Base-by-base conservation (phyloP, 352 stramenopile species). In the Plasmopara viticola region DNA sequence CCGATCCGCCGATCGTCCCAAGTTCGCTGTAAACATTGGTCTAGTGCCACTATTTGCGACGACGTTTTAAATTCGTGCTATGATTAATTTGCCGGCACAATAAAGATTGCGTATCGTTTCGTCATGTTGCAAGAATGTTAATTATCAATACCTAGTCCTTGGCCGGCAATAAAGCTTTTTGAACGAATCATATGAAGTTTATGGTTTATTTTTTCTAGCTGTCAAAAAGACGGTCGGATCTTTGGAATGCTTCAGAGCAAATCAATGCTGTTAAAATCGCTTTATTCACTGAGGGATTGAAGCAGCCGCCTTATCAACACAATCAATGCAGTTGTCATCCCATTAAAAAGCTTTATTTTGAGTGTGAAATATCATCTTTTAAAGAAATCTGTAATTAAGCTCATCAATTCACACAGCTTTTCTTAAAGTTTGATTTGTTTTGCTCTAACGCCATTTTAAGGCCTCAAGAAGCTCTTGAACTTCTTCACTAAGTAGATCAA, bases 41-140 rank as follows among this genome's bases (percentile, higher is more conserved):
- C 46, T 9, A 86, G 64, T 18, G 66, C 70, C 14, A 72, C 55
- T 0, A 60, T 61, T 0, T 84, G 59, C 6, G 17, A 45, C 17
- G 40, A 34, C 9, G 30, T 34, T 34, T 34, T 9, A 34, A 9
- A 34, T n/a, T n/a, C n/a, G n/a, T n/a, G n/a, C n/a, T n/a, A n/a
- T n/a, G n/a, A n/a, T n/a, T n/a, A n/a, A n/a, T n/a, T n/a, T n/a
- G n/a, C n/a, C n/a, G n/a, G n/a, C n/a, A n/a, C n/a, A n/a, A n/a
- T n/a, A n/a, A n/a, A 83, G 47, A 38, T 87, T 77, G 3, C 79
- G 72, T 42, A 90, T 66, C n/a, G 84, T 59, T 0, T 77, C 77
- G 5, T 84, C 71, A 33, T 72, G 68, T 25, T 74, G 76, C 15
- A 90, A 66, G 52, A 80, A 86, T 51, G 68, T 66, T 0, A 77